Percentiles rank a stretch among this genome's conserved stretches.
phyloP scores from a whole-genome alignment of 306 rosid genomes.

The Canavalia ensiformis region DNA sequence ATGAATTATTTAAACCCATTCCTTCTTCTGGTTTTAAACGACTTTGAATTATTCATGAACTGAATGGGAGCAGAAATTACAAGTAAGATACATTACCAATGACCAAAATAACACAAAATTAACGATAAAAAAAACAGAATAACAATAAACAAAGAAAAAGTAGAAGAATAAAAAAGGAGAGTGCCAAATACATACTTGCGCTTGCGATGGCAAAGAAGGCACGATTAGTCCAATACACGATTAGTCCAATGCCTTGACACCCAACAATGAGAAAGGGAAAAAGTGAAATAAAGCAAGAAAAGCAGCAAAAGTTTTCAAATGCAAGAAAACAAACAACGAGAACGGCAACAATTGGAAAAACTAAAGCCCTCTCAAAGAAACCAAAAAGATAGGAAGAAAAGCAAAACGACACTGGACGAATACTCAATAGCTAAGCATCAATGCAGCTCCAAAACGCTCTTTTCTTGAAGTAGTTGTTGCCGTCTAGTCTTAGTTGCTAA shows the following conservation, averaged over 20 bases:
- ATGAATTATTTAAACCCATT: neutral
- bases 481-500: conserved; percentile 63
- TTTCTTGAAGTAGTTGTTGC: conserved; percentile 72
- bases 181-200: conserved; percentile 67
- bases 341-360: neutral
- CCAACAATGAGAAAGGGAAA: too few relatives aligned
- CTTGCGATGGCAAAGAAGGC: conserved; percentile 77
- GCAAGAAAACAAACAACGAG: neutral
- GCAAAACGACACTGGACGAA: conserved; percentile 65
- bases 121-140: neutral
- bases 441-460: conserved; percentile 68
- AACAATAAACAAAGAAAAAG: neutral
- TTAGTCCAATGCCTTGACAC: conserved; percentile 51
- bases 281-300: too few relatives aligned
- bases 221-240: conserved; percentile 79
- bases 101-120: neutral
- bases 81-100: neutral
- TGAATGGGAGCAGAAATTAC: neutral
- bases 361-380: neutral
- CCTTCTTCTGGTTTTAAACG: neutral
- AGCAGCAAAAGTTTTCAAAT: too few relatives aligned
- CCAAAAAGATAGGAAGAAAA: neutral
- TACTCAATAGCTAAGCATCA: too few relatives aligned
- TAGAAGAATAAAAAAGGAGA: neutral
- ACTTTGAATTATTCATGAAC: neutral